Conservation (phyloP, 768 basidiomycete genomes). For the Mycena rebaudengoi region DNA sequence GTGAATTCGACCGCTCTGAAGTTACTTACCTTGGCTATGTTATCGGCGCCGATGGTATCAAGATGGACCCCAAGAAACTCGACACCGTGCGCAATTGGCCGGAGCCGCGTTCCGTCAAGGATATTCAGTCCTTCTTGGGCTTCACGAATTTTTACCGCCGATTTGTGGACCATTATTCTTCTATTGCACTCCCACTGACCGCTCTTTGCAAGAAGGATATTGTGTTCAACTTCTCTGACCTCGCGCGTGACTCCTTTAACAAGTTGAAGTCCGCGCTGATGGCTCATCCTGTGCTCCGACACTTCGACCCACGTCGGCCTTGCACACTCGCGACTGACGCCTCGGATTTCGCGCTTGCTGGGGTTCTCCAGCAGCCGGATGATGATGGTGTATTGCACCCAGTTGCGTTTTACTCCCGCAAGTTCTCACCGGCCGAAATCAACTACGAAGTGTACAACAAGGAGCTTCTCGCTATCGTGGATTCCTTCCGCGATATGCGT, state of each 20-base stretch:
- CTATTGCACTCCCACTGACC: slow-evolving; percentile 40
- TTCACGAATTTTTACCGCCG: slow-evolving; percentile 49
- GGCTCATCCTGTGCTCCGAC: slow-evolving; percentile 40
- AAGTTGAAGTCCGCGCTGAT: no score
- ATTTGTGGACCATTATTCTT: slow-evolving; percentile 45
- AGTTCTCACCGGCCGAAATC: slow-evolving; percentile 43
- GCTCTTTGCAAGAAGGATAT: slow-evolving; percentile 34
- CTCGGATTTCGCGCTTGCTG: slow-evolving; percentile 41
- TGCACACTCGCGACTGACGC: slow-evolving; percentile 39
- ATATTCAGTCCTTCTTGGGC: slow-evolving; percentile 48
- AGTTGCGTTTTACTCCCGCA: slow-evolving; percentile 47
- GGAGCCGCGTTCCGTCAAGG: slow-evolving; percentile 35
- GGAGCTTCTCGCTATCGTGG: slow-evolving; percentile 57
- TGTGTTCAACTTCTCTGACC: slow-evolving; percentile 23
- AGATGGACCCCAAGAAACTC: slow-evolving; percentile 52
- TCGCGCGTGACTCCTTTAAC: slow-evolving; percentile 29
- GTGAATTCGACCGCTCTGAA: slow-evolving; percentile 42
- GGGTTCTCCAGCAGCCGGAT: slow-evolving; percentile 37
- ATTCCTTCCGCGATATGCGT: slow-evolving; percentile 43
- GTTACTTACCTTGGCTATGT: slow-evolving; percentile 55
- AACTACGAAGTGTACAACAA: slow-evolving; percentile 63
- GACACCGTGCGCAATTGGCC: slow-evolving; percentile 47
- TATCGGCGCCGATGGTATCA: slow-evolving; percentile 37
- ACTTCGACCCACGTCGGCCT: slow-evolving; percentile 39
- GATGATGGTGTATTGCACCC: slow-evolving; percentile 39